A percentile compares a stretch with the other conserved stretches of the same genome.
These are phyloP conservation scores for Trichoderma simmonsii DNA, from an alignment of 2,329 filamentous ascomycete genomes.

Conservation along the genomic window DNA sequence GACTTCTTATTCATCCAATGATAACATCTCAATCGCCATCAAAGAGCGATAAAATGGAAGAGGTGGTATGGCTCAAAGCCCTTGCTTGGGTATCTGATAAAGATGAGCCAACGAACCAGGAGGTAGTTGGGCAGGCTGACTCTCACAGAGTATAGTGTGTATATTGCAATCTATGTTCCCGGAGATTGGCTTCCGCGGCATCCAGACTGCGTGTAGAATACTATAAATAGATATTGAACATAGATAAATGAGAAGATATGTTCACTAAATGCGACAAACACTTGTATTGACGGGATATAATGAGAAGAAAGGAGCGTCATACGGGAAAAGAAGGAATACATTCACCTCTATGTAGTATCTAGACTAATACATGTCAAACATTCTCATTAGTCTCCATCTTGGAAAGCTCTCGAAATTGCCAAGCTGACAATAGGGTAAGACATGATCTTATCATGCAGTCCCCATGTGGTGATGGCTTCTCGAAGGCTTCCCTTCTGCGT, in stretches of 20 bases:
- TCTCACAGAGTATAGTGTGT: no score
- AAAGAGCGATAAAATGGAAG: background rate
- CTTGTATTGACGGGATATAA: background rate
- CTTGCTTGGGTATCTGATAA: background rate
- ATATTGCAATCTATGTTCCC: background rate
- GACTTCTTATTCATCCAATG: background rate
- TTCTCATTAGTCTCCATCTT: fast-evolving
- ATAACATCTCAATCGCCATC: background rate
- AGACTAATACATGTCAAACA: background rate
- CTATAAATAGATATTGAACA: background rate
- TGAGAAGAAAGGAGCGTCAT: background rate
- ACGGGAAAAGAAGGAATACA: background rate
- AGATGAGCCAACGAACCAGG: background rate
- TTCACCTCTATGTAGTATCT: no score
- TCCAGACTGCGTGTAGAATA: background rate
- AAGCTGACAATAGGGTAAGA: background rate
- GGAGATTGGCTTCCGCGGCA: background rate
- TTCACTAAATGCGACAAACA: fast-evolving
- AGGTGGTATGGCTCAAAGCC: background rate
- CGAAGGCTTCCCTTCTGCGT: background rate
- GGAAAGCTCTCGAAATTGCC: background rate
- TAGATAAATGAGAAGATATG: fast-evolving
- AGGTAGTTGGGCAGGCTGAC: no score
- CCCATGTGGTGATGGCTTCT: background rate
- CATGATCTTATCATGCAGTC: background rate